phyloP scores from a whole-genome alignment of 2,329 filamentous ascomycete species.

The Cephalotrichum gorgonifer region DNA sequence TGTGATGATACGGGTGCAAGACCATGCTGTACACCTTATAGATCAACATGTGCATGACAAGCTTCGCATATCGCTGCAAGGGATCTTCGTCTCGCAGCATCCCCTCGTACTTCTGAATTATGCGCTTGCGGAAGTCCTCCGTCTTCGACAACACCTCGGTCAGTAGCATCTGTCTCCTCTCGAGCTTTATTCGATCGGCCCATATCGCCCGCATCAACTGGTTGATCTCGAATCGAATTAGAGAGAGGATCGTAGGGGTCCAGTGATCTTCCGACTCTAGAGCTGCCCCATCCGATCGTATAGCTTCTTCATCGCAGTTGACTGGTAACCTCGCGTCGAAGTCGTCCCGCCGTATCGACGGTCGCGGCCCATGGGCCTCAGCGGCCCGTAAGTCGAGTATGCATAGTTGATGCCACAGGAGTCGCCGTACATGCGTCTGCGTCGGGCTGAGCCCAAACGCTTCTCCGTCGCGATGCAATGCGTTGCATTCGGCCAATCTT shows the following conservation, averaged over 20 bases:
- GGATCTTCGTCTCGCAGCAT: constrained; percentile 50
- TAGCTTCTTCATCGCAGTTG: constrained; percentile 57
- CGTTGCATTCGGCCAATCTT: constrained; percentile 68
- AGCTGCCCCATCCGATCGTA: constrained; percentile 31
- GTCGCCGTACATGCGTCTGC: constrained; percentile 59
- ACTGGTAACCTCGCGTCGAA: constrained; percentile 65
- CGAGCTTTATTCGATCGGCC: constrained; percentile 56
- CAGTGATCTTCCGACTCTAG: constrained; percentile 41
- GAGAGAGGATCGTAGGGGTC: constrained; percentile 57
- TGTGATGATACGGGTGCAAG: constrained; percentile 55
- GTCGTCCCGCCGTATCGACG: constrained; percentile 61
- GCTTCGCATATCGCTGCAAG: constrained; percentile 50
- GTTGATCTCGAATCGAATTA: constrained; percentile 62
- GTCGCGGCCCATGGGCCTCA: constrained; percentile 62
- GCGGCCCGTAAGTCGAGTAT: constrained; percentile 67
- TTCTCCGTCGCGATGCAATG: constrained; percentile 60
- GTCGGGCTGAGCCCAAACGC: constrained; percentile 55
- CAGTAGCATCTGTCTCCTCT: constrained; percentile 49
- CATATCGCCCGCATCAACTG: constrained; percentile 64
- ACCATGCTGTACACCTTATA: constrained; percentile 56
- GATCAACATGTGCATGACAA: constrained; percentile 54
- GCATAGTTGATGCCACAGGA: constrained; percentile 71
- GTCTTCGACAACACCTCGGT: constrained; percentile 57
- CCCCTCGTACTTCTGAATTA: constrained; percentile 55
- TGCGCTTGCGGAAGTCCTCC: constrained; percentile 54